Conservation (phyloP, 371 early-diverging fungal genomes). For the Thermomucor indicae-seudaticae region DNA sequence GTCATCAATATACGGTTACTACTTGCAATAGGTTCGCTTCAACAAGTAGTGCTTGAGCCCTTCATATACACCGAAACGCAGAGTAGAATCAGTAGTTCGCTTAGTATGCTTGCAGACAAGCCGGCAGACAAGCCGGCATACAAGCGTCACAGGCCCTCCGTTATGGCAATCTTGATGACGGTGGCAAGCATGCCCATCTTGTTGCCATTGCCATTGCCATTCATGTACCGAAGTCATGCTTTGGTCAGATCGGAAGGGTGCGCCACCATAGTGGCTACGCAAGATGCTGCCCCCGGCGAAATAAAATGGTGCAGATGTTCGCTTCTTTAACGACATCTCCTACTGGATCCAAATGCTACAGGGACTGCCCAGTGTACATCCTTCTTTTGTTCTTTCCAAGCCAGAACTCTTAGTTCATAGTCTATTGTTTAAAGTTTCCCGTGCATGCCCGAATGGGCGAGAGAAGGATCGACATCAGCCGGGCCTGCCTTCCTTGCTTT, state of each 20-base stretch:
- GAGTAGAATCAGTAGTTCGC: constrained; percentile 66
- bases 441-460: too few species aligned
- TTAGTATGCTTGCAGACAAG: constrained; percentile 57
- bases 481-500: too few species aligned
- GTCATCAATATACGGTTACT: background rate
- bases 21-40: background rate
- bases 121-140: constrained; percentile 63
- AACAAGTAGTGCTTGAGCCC: constrained; percentile 26
- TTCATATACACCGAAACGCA: constrained; percentile 69
- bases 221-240: constrained; percentile 71
- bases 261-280: constrained; percentile 60
- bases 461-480: too few species aligned
- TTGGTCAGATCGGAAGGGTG: constrained; percentile 88
- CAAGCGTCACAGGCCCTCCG: constrained; percentile 40
- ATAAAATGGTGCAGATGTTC: constrained; percentile 55
- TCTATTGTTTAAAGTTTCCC: too few species aligned
- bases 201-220: constrained; percentile 31
- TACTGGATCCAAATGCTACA: too few species aligned
- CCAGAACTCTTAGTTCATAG: too few species aligned
- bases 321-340: too few species aligned
- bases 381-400: too few species aligned
- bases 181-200: constrained; percentile 34
- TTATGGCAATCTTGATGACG: constrained; percentile 23
- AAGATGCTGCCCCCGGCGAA: constrained; percentile 62
- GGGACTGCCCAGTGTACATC: too few species aligned